Percentiles rank a stretch among this genome's conserved stretches.
These are phyloP conservation scores for Pseudocohnilembus persalinus DNA, from an alignment of 169 alveolate genomes.

Conservation along the genomic window DNA sequence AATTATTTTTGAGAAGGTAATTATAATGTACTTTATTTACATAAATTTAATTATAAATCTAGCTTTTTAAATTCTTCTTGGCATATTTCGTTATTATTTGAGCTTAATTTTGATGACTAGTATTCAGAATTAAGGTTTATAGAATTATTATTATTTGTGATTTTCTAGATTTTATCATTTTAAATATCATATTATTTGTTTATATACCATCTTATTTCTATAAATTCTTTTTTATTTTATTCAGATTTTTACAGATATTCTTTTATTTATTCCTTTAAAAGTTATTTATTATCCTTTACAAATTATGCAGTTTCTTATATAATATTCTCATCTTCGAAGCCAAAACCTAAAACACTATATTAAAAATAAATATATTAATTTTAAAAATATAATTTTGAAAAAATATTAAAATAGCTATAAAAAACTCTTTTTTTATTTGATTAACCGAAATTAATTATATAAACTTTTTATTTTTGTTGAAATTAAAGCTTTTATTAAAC, in stretches of 20 bases:
- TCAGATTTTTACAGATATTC: neutral
- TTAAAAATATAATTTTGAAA: too few relatives aligned
- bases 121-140: too few relatives aligned
- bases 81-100: too few relatives aligned
- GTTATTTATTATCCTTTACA: neutral
- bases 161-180: neutral
- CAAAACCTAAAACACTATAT: neutral
- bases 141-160: too few relatives aligned
- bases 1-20: neutral
- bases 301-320: neutral
- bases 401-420: too few relatives aligned
- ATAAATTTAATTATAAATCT: too few relatives aligned
- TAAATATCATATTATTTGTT: neutral
- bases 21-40: neutral
- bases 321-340: constrained; percentile 5
- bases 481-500: too few relatives aligned
- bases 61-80: too few relatives aligned
- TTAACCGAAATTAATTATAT: too few relatives aligned
- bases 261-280: constrained; percentile 8
- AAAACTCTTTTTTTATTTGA: neutral
- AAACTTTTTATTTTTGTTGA: too few relatives aligned
- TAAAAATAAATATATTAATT: too few relatives aligned
- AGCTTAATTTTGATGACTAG: too few relatives aligned
- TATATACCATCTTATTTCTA: constrained; percentile 1
- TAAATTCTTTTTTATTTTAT: neutral